A percentile compares a stretch with the other conserved stretches of the same genome.
Evolutionary conservation across 192 early-diverging fungal genomes (phyloP).

Genomic region (Backusella circina): DNA sequence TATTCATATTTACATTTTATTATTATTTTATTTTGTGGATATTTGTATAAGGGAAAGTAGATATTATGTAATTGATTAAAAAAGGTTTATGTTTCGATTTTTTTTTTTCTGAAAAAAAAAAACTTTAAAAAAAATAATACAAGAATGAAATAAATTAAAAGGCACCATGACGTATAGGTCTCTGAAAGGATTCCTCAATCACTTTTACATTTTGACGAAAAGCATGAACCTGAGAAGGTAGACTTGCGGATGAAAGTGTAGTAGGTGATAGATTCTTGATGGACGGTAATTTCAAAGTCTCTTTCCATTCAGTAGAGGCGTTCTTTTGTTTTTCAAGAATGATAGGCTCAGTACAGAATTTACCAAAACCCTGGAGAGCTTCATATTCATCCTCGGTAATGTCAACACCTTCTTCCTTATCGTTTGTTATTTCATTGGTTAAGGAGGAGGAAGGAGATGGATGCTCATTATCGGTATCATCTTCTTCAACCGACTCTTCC

Average conservation of each 20-base stretch:
- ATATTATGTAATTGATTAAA: background rate
- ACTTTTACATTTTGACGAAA: background rate
- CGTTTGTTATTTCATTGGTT: background rate
- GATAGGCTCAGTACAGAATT: slow-evolving; percentile 15
- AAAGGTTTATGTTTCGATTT: background rate
- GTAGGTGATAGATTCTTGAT: background rate
- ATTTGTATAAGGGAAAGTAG: background rate
- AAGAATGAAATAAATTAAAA: background rate
- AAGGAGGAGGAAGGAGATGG: background rate
- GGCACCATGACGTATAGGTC: background rate
- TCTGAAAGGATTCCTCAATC: background rate
- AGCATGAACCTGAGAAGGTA: background rate
- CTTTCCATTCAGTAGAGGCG: background rate
- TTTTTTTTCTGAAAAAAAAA: no score
- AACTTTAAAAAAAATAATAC: background rate
- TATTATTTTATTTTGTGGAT: background rate
- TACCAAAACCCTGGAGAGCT: slow-evolving; percentile 22
- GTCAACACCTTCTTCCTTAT: background rate
- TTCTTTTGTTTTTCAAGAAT: background rate
- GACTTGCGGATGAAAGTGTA: background rate
- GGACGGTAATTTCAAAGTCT: background rate
- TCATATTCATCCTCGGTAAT: slow-evolving; percentile 26
- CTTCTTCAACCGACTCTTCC: background rate
- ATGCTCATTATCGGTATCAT: background rate
- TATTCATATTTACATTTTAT: background rate